Evolutionary conservation across 176 grass and related monocot genomes (phyloP), one percentile per base, ranked within the genome.

Genomic region (Puccinellia tenuiflora): DNA sequence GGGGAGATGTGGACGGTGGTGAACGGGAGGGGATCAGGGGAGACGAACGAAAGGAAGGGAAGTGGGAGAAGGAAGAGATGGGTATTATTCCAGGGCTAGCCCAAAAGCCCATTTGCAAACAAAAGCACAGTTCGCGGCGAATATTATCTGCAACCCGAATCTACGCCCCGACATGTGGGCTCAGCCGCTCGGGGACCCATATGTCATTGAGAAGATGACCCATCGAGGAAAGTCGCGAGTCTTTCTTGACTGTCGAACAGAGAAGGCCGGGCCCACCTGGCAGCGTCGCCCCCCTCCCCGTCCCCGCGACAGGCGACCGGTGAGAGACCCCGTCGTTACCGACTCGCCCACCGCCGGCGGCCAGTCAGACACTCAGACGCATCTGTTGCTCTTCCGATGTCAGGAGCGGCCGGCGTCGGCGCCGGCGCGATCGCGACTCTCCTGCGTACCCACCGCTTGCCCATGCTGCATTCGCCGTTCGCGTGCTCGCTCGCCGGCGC

Each of bases 401-500:
- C 79, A 12, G 46, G 79, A 17, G 79, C 67, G 3, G 74, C 67
- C 46, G 56, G 42, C 42, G 9, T 1, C 40, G 42, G 66, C 7
- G 29, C 64, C 54, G 64, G 83, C 35, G 65, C 73, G 54, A 83
- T 90, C 65, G 56, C 72, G 0, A 73, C 73, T 24, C 46, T 90
- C 63, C 34, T 83, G 73, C 65, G 73, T 4, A 66, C 45, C 17
- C 68, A 84, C 47, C 68, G 35, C 47, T 1, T 51, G 39, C 62
- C 17, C 42, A 68, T 76, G 82, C 60, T 53, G 48, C 61, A 69
- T 37, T 4, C 54, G 54, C 62, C 26, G 52, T 14, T 39, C 22
- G 10, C 51, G 22, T 4, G 50, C 53, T 83, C 39, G 68, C 12
- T 83, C 25, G 68, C 29, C 40, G 24, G 75, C 25, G 68, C 29